Base-by-base conservation (phyloP, 345 rosid species). In the Geranium rotundifolium region DNA sequence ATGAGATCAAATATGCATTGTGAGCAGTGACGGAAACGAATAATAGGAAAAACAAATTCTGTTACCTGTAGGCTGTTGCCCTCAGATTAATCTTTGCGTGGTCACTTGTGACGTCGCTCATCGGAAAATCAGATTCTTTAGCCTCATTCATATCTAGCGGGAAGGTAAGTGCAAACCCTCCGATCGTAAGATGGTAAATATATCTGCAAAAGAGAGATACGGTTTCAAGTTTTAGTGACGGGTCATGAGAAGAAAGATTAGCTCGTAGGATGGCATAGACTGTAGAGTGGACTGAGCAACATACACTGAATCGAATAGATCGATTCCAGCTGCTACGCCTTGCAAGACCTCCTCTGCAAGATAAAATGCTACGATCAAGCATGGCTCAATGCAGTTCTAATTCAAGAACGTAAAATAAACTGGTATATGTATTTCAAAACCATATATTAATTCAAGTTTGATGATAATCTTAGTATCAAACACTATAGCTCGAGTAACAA, bases 251-350 rank as follows among this genome's bases (percentile, higher is more conserved):
- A 37, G 46, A 10, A 37, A 5, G 46, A 37, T 37, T 37, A 46
- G 52, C 52, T 46, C 52, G 12, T 46, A 46, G 7, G 7, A 41
- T 30, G 18, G 5, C 60, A 2, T 23, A 23, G 27, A 23, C 27
- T 1, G 14, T 20, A 12, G 17, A 66, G 50, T 30, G 3, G 30
- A 27, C 23, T 60, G 50, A 72, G 59, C 29, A 19, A 58, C 85
- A 60, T 78, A 87, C 95, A 71, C 70, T 15, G 87, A 81, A 50
- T 87, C 88, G 63, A 87, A 87, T 61, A 87, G 81, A 66, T 87
- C 95, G 55, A 85, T 72, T 63, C 95, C 95, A 1, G 89, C 84
- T 61, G 91, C 91, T 77, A 87, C 73, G 20, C 89, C 91, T 76
- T 85, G 80, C 73, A 87, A 72, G 63, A 87, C 77, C 76, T 87